phyloP scores from a whole-genome alignment of 768 basidiomycete genomes.

The Candolleomyces efflorescens region DNA sequence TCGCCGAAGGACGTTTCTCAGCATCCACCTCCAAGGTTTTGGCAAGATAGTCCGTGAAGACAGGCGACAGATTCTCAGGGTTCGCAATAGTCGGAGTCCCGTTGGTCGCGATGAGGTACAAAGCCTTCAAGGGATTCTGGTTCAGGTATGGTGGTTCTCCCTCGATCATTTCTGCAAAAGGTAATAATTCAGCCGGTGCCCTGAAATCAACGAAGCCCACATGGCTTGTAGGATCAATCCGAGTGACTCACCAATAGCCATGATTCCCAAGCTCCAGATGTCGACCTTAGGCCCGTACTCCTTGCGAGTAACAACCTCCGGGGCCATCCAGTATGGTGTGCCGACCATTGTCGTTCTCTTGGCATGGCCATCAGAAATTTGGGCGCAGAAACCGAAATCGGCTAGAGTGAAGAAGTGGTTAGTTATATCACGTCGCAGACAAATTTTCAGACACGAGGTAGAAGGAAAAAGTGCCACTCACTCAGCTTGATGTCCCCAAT shows the following conservation, averaged over 20 bases:
- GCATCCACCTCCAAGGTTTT: slow-evolving; percentile 92
- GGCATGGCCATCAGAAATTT: slow-evolving; percentile 85
- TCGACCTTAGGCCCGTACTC: slow-evolving; percentile 99
- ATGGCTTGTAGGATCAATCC: background rate
- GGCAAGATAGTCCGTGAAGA: slow-evolving; percentile 88
- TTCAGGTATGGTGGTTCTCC: slow-evolving; percentile 96
- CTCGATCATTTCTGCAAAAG: slow-evolving; percentile 86
- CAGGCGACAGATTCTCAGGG: slow-evolving; percentile 63
- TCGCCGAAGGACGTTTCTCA: slow-evolving; percentile 87
- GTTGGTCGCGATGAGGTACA: slow-evolving; percentile 98
- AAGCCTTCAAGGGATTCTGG: slow-evolving; percentile 93
- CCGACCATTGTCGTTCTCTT: slow-evolving; percentile 99
- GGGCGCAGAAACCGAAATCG: slow-evolving; percentile 98
- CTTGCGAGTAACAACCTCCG: slow-evolving; percentile 95
- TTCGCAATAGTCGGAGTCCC: slow-evolving; percentile 96
- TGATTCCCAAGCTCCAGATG: slow-evolving; percentile 95
- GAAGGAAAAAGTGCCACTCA: slow-evolving; percentile 39
- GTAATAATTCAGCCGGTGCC: background rate
- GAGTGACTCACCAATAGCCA: slow-evolving; percentile 76
- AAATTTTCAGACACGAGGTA: background rate
- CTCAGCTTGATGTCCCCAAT: slow-evolving; percentile 97
- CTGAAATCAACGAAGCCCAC: slow-evolving; percentile 6
- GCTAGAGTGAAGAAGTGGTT: slow-evolving; percentile 41
- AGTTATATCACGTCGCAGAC: slow-evolving; percentile 5
- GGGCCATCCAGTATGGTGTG: slow-evolving; percentile 99